phyloP scores from a whole-genome alignment of 306 rosid genomes.

The Calophaca sinica region DNA sequence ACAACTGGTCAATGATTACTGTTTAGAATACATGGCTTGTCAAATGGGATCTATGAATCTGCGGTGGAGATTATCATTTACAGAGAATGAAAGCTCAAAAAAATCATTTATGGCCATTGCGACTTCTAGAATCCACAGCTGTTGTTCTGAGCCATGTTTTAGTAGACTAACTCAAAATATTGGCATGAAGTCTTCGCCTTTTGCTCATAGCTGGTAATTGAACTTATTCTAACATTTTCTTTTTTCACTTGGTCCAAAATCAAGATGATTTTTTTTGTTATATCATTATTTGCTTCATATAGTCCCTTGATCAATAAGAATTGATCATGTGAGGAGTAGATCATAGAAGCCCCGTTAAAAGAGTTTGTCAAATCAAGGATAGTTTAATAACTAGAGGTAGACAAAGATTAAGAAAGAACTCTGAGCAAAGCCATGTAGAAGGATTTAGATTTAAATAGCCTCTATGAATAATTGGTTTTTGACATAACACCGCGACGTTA shows the following conservation, averaged over 20 bases:
- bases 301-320: neutral
- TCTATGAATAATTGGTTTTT: conserved; percentile 8
- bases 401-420: neutral
- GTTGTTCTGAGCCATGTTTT: conserved; percentile 53
- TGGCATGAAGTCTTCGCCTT: conserved; percentile 52
- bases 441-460: neutral
- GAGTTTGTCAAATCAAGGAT: conserved; percentile 26
- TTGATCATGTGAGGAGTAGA: neutral
- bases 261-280: conserved; percentile 10
- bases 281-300: conserved; percentile 25
- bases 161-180: conserved; percentile 45
- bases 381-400: conserved; percentile 4
- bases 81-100: conserved; percentile 51
- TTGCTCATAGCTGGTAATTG: conserved; percentile 58
- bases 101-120: conserved; percentile 48
- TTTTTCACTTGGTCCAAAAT: conserved; percentile 4
- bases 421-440: neutral
- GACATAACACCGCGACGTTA: neutral
- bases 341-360: conserved; percentile 4
- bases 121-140: conserved; percentile 53
- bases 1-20: conserved; percentile 13
- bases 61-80: conserved; percentile 52
- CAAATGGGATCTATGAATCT: conserved; percentile 51
- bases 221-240: conserved; percentile 7
- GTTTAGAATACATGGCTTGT: conserved; percentile 55